A percentile compares a stretch with the other conserved stretches of the same genome.
These are phyloP conservation scores for Rhododendron henanense DNA, from an alignment of 148 eudicot species.

Conservation along the genomic window DNA sequence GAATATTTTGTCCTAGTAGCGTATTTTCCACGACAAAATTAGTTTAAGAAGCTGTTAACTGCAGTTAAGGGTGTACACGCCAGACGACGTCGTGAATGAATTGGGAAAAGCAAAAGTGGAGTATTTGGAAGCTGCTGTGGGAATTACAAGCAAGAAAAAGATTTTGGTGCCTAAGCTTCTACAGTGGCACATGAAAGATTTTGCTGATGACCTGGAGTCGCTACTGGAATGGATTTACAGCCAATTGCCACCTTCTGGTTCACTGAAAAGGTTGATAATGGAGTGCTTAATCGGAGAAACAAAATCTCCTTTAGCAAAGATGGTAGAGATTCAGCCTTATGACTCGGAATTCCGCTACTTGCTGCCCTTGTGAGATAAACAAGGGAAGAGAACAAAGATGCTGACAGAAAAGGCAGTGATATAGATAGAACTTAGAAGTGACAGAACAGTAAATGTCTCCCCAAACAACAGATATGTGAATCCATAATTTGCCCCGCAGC, in stretches of 20 bases:
- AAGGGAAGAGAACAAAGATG: not conserved
- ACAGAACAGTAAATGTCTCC: not conserved
- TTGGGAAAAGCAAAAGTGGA: constrained; percentile 76
- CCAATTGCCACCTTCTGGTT: constrained; percentile 62
- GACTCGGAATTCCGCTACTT: constrained; percentile 77
- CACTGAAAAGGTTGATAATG: constrained; percentile 67
- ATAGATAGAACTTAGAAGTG: not conserved
- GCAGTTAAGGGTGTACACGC: constrained; percentile 73
- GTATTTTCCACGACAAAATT: not conserved
- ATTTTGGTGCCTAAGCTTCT: constrained; percentile 82
- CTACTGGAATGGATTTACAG: constrained; percentile 91
- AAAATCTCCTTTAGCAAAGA: constrained; percentile 48
- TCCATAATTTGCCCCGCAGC: not conserved
- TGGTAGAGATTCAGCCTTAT: constrained; percentile 66
- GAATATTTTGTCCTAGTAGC: not conserved
- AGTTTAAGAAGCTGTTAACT: constrained; percentile 6
- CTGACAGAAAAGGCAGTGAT: not conserved
- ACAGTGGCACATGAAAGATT: constrained; percentile 90
- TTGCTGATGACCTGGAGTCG: constrained; percentile 83
- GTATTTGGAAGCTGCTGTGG: constrained; percentile 81
- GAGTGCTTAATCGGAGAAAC: constrained; percentile 65
- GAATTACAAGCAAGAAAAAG: constrained; percentile 74
- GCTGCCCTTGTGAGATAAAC: constrained; percentile 33
- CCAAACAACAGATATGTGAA: not conserved
- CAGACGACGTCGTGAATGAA: constrained; percentile 70